phyloP scores from a whole-genome alignment of 768 basidiomycete genomes.

The Agaricus sinodeliciosus region DNA sequence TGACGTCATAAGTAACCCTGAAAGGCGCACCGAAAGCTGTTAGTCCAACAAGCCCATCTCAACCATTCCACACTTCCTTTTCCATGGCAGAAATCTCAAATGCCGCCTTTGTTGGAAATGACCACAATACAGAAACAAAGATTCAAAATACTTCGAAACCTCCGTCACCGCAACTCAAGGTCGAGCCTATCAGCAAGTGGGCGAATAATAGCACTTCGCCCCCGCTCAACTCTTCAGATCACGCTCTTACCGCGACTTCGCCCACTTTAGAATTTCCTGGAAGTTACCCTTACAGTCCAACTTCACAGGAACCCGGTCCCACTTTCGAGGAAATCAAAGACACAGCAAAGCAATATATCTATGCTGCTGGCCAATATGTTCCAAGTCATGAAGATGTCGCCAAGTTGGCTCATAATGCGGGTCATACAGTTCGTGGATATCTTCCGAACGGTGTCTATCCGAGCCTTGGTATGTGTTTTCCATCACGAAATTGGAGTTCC shows the following conservation, averaged over 20 bases:
- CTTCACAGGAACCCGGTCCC: conserved; percentile 1
- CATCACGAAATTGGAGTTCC: not conserved
- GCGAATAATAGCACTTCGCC: not conserved
- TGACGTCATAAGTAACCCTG: not conserved
- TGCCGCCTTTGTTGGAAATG: not conserved
- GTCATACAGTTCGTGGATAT: conserved; percentile 3
- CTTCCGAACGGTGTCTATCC: conserved; percentile 2
- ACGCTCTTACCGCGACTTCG: not conserved
- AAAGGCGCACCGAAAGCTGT: not conserved
- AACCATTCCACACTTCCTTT: not conserved
- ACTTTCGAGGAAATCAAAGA: conserved; percentile 8
- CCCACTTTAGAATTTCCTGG: not conserved
- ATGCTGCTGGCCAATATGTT: conserved; percentile 6
- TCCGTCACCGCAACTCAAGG: conserved; percentile 3
- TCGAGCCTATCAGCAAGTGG: conserved; percentile 4
- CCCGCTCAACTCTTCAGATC: not conserved
- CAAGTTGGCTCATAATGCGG: conserved; percentile 4
- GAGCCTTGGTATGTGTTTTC: not conserved
- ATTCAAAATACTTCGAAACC: not conserved
- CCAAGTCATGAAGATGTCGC: conserved; percentile 6
- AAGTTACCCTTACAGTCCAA: conserved; percentile 6
- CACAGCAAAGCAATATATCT: conserved; percentile 1
- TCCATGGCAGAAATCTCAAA: not conserved
- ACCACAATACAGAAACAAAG: not conserved
- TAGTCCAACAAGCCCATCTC: not conserved